phyloP scores from a whole-genome alignment of 1,139 yeast species.

The Lodderomyces metapsilosis region DNA sequence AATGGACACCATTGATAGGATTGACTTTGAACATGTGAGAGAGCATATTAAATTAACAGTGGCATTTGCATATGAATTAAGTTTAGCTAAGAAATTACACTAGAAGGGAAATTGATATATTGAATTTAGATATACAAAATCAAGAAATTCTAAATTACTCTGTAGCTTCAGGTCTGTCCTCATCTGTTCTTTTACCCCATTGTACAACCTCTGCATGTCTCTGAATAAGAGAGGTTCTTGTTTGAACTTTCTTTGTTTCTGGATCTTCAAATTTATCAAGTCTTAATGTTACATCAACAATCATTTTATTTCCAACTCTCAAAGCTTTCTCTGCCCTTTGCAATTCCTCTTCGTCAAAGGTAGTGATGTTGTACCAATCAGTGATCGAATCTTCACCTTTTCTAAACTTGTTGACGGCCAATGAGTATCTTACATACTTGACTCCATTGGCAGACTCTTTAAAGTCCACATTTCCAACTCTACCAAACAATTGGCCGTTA shows the following conservation, averaged over 20 bases:
- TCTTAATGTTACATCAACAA: slow-evolving; percentile 43
- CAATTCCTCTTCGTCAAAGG: slow-evolving; percentile 38
- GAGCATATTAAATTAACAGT: slow-evolving; percentile 77
- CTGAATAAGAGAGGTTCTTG: slow-evolving; percentile 37
- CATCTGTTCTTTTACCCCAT: slow-evolving; percentile 34
- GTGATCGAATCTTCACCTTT: slow-evolving; percentile 28
- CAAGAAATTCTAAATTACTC: slow-evolving; percentile 6
- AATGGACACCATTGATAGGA: slow-evolving; percentile 76
- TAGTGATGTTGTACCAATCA: slow-evolving; percentile 45
- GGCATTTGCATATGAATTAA: slow-evolving; percentile 70
- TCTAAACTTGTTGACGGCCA: slow-evolving; percentile 44
- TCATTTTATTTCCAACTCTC: slow-evolving; percentile 43
- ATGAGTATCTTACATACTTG: slow-evolving; percentile 41
- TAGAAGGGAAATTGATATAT: background rate
- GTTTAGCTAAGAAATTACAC: slow-evolving; percentile 23
- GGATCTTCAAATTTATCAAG: slow-evolving; percentile 36
- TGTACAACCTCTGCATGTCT: slow-evolving; percentile 37
- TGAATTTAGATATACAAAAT: background rate
- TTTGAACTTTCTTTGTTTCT: slow-evolving; percentile 17
- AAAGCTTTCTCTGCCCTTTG: slow-evolving; percentile 37
- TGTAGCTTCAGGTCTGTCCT: slow-evolving; percentile 16
- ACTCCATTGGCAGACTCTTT: slow-evolving; percentile 40
- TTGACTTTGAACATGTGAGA: slow-evolving; percentile 72
- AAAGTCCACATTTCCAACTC: slow-evolving; percentile 38
- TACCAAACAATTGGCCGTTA: slow-evolving; percentile 42